Base-by-base conservation (phyloP, 2,329 filamentous ascomycete genomes). In the Clarireedia homoeocarpa region DNA sequence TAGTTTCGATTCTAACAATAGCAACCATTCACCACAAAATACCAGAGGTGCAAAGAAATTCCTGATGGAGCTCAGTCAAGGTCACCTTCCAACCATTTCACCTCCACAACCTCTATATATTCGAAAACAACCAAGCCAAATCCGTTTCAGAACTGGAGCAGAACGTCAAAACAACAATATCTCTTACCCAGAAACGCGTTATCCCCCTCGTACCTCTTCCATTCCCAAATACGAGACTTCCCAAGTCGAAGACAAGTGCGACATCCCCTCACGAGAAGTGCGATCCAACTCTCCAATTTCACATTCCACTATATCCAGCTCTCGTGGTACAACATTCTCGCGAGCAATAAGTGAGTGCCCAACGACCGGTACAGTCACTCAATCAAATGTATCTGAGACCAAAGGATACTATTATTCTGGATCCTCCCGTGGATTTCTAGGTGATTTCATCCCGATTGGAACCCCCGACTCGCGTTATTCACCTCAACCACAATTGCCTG, bases 71-170 rank as follows among this genome's bases (percentile, higher is more conserved):
- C 20, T 53, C n/a, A 59, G 51, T 39, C 40, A 53, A 47, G 49
- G 54, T 10, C 54, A 47, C 24, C 46, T 34, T 47, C 36, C 57
- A 55, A 48, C 30, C 40, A 34, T 55, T 38, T 48, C 9, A 48
- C 49, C 54, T 20, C 53, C 56, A 7, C 57, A 49, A 54, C 63
- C 63, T 52, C 50, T 64, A 42, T 48, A 59, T n/a, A 58, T 61
- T 20, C 57, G 57, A 56, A 64, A 63, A 48, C 39, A 60, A 20
- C 57, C 59, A 34, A 57, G 44, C 47, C 58, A 59, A 52, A 36
- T 55, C n/a, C 56, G 48, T 15, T 27, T 58, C 15, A 26, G 51
- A 3, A 42, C 48, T 47, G 58, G 51, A 47, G 39, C 56, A 39
- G 49, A 42, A 48, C 24, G 55, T 9, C 45, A 54, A 23, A 48